Conservation (phyloP, 169 alveolate species). For the Plasmodium knowlesi region DNA sequence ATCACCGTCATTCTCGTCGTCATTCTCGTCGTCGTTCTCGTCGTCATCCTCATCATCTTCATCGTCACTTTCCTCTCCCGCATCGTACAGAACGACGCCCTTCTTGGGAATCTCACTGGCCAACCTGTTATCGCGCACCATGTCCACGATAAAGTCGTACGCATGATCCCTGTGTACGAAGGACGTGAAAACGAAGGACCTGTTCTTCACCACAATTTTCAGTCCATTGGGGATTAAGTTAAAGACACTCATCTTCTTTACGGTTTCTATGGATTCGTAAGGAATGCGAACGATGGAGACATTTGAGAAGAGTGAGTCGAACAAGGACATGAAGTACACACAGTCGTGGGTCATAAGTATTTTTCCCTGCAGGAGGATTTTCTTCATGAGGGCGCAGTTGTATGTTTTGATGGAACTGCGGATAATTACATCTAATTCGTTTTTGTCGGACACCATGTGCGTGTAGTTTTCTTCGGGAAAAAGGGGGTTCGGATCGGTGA, state of each 20-base stretch:
- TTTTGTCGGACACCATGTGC: background rate
- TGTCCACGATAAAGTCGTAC: slow-evolving; percentile 8
- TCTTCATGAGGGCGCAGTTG: slow-evolving; percentile 36
- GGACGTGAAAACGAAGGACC: slow-evolving; percentile 28
- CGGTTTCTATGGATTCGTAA: slow-evolving; percentile 3
- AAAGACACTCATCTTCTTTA: background rate
- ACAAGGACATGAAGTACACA: slow-evolving; percentile 16
- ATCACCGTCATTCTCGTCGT: background rate
- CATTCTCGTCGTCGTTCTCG: background rate
- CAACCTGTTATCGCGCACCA: slow-evolving; percentile 3
- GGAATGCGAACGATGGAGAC: slow-evolving; percentile 10
- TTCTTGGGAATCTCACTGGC: slow-evolving; percentile 14
- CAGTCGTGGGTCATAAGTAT: background rate
- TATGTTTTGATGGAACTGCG: slow-evolving; percentile 16
- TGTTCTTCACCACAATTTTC: slow-evolving; percentile 10
- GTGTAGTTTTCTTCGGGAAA: background rate
- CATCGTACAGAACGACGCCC: slow-evolving; percentile 5
- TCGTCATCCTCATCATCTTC: background rate
- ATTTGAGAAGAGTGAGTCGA: slow-evolving; percentile 16
- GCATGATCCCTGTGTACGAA: slow-evolving; percentile 36
- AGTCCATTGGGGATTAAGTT: slow-evolving; percentile 20
- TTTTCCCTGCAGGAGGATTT: slow-evolving; percentile 10
- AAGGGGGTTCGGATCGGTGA: background rate
- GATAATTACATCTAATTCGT: background rate
- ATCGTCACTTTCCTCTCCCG: background rate